Evolutionary conservation across 495 filamentous ascomycete species (phyloP), one percentile per base, ranked within the genome.

Genomic region (Talaromyces nanjingensis): DNA sequence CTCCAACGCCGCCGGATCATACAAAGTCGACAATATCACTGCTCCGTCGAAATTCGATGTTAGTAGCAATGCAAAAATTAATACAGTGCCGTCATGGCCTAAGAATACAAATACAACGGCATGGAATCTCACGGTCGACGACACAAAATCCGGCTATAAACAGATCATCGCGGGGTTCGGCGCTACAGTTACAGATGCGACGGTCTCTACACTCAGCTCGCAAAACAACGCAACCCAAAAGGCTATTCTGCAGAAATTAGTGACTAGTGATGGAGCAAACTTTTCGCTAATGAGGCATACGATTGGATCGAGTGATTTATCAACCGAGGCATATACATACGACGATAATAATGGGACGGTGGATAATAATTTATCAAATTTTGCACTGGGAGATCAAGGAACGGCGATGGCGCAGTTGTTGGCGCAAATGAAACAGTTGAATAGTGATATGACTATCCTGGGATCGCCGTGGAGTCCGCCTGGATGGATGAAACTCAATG

Each of bases 401-500:
- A 79, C 65, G 9, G 78, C 80, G 12, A 86, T 86, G 83, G 82
- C 81, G 2, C 65, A 74, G 29, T 66, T 81, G 65, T 66, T 83
- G 42, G 72, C 76, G 0, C 66, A 72, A 25, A 76, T 60, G 59
- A 60, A 60, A 27, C 22, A 47, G 18, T 12, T 60, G 9, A 60
- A 60, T 29, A 14, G 9, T 18, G n/a, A 47, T 4, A 22, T 85
- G 67, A 76, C 75, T 52, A 75, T 84, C 34, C 66, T 84, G 29
- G 83, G 83, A 2, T 78, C 81, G 11, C 72, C 81, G 0, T 86
- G 83, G 83, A 79, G 75, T 52, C 71, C 81, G 0, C 83, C 83
- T 0, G 83, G 78, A 0, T 86, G 83, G 83, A 85, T 86, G 83
- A 83, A 86, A 67, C 63, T 81, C 24, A 81, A 84, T 60, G 71